phyloP scores from a whole-genome alignment of 352 stramenopile genomes.

The Globisporangium apiculatum region DNA sequence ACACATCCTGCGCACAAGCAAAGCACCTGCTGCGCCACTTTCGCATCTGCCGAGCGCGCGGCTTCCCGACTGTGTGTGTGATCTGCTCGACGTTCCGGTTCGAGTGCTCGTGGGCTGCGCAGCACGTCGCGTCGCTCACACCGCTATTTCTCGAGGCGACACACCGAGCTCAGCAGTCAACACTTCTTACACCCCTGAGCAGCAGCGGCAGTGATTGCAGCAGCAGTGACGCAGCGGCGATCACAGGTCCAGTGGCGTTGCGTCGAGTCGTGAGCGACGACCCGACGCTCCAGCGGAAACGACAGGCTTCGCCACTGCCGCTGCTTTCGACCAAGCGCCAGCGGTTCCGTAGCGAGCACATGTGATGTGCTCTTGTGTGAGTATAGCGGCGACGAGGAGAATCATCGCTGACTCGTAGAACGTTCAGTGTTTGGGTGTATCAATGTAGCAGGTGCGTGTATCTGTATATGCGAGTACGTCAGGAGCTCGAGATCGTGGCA shows the following conservation, averaged over 20 bases:
- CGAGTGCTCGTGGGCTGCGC: constrained; percentile 31
- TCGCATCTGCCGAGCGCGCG: constrained; percentile 25
- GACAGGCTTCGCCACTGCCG: neutral
- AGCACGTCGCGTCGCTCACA: constrained; percentile 27
- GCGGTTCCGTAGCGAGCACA: neutral
- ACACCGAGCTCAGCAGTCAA: too few relatives aligned
- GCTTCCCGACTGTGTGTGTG: constrained; percentile 17
- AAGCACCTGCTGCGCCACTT: constrained; percentile 46
- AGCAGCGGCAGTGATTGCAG: neutral
- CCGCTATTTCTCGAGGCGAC: constrained; percentile 18
- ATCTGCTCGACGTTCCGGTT: constrained; percentile 21
- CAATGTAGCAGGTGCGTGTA: too few relatives aligned
- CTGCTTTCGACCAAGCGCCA: constrained; percentile 7
- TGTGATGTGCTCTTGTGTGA: neutral
- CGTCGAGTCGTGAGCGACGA: constrained; percentile 17
- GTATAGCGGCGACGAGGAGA: too few relatives aligned
- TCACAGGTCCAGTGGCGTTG: constrained; percentile 1
- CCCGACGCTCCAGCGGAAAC: constrained; percentile 4
- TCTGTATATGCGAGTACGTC: too few relatives aligned
- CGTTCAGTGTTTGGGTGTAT: too few relatives aligned
- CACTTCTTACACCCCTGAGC: neutral
- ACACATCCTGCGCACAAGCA: constrained; percentile 35
- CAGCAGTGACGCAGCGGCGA: neutral
- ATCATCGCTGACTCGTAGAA: too few relatives aligned
- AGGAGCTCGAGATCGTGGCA: too few relatives aligned